These are phyloP conservation scores for Comarum palustre DNA, from an alignment of 306 rosid genomes.

Conservation along the genomic window DNA sequence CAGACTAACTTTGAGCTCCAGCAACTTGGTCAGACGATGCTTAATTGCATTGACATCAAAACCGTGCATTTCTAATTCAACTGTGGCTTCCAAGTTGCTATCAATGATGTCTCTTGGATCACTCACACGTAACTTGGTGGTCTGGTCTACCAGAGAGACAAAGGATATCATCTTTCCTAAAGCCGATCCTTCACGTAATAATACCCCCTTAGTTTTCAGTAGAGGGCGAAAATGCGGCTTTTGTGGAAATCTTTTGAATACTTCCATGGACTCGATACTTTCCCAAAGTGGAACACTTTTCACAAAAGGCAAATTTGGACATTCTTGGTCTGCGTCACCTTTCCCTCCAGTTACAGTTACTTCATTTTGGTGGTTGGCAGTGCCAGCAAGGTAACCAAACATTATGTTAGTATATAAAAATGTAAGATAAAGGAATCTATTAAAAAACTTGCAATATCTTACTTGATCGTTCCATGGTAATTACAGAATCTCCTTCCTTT, in stretches of 20 bases:
- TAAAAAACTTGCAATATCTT: neutral
- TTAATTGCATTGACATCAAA: constrained; percentile 17
- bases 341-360: neutral
- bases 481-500: neutral
- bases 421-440: neutral
- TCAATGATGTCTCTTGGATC: constrained; percentile 11
- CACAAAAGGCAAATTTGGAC: constrained; percentile 13
- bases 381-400: constrained; percentile 1
- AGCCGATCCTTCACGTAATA: constrained; percentile 24
- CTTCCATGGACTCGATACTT: constrained; percentile 9
- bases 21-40: constrained; percentile 11
- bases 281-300: constrained; percentile 13
- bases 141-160: constrained; percentile 20
- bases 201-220: neutral
- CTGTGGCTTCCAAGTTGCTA: neutral
- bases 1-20: constrained; percentile 7
- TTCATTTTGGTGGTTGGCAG: constrained; percentile 1
- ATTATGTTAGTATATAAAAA: neutral
- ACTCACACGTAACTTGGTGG: constrained; percentile 4
- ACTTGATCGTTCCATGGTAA: neutral
- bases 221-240: constrained; percentile 24
- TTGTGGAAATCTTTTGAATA: constrained; percentile 20
- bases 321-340: constrained; percentile 6
- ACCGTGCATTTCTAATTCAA: constrained; percentile 16
- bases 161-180: constrained; percentile 22